phyloP scores from a whole-genome alignment of 2,329 filamentous ascomycete genomes.

The Arthrobotrys pseudoclavata region DNA sequence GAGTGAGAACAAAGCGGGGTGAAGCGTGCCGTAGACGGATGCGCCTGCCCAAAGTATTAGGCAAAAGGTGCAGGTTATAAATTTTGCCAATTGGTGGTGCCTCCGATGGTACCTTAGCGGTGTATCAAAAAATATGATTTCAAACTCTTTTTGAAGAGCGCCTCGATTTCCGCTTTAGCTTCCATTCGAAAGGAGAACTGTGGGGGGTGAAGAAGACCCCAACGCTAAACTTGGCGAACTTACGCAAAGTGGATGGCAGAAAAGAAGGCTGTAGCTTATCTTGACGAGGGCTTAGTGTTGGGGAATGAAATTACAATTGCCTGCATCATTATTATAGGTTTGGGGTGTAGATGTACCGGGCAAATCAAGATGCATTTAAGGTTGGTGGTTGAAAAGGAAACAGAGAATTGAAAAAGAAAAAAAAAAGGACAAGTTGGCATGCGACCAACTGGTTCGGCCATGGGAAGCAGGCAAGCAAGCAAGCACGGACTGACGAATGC shows the following conservation, averaged over 20 bases:
- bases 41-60: constrained; percentile 48
- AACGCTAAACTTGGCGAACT: constrained; percentile 51
- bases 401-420: not conserved
- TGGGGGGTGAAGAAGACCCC: constrained; percentile 2
- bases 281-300: constrained; percentile 29
- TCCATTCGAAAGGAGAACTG: not conserved
- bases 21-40: constrained; percentile 33
- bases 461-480: not conserved
- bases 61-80: constrained; percentile 37
- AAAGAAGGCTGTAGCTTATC: constrained; percentile 60
- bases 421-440: constrained; percentile 48
- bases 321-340: constrained; percentile 31
- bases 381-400: constrained; percentile 6
- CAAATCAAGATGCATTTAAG: constrained; percentile 34
- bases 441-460: constrained; percentile 23
- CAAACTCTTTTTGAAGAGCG: constrained; percentile 34
- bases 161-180: constrained; percentile 31
- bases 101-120: not conserved
- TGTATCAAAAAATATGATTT: constrained; percentile 22
- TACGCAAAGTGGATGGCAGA: constrained; percentile 58
- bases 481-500: constrained; percentile 52
- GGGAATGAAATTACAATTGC: constrained; percentile 20
- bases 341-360: constrained; percentile 8
- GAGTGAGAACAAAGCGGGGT: constrained; percentile 30
- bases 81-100: constrained; percentile 41